Evolutionary conservation across 352 stramenopile species (phyloP), one percentile per base, ranked within the genome.

Genomic region (Globisporangium nodosum): DNA sequence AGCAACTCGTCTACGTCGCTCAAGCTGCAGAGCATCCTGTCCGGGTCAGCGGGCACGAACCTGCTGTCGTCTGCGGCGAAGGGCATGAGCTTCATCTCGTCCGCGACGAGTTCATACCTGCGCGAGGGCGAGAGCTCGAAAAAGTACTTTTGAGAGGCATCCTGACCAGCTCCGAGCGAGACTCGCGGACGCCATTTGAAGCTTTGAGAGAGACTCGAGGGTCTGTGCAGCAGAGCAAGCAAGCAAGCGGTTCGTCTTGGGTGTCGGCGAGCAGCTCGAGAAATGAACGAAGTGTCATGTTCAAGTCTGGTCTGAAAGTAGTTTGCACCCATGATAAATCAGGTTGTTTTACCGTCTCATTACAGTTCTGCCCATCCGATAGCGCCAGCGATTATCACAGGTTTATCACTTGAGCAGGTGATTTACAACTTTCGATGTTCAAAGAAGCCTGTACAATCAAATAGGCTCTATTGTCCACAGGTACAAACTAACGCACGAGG

Each of bases 11-110:
- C 66, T 11, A 57, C 66, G 35, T 69, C 70, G 3, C 66, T 81
- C 61, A 82, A 82, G 51, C 50, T 92, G 37, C 78, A 85, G 47
- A 91, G 82, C 50, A 60, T 90, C 20, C 51, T 93, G n/a, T 87
- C 76, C 4, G 71, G 77, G 12, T 81, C 84, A 3, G 71, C 76
- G 37, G 76, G 76, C n/a, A 82, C 75, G 18, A 88, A 77, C 31
- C 46, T 88, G 61, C 63, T 88, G 35, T 81, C 73, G 27, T 87
- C 79, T 9, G 81, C 81, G 18, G 85, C 83, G 40, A 94, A 94
- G 57, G 81, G 85, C 39, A 92, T 94, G 61, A 87, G 79, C 37
- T 90, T 88, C 46, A 54, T 92, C 35, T 92, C 85, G 33, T 91
- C 82, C 37, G 85, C 82, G 30, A 92, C 73, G 3, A 84, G 69